phyloP scores from a whole-genome alignment of 805 yeast genomes.

The Candida railenensis region DNA sequence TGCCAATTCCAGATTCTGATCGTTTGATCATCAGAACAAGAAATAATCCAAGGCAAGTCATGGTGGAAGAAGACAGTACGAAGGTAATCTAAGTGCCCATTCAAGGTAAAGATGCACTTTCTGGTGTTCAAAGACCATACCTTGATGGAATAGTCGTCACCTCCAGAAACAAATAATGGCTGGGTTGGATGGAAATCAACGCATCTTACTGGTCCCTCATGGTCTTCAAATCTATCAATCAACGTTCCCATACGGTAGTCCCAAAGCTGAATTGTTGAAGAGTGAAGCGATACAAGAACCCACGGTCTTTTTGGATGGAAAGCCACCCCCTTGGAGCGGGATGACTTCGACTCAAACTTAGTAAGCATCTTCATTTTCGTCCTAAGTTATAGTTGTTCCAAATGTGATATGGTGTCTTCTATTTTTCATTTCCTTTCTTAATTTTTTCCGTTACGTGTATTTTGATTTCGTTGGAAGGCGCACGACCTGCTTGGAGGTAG shows the following conservation, averaged over 20 bases:
- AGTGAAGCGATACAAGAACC: conserved; percentile 91
- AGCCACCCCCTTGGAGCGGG: conserved; percentile 96
- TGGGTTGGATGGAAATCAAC: conserved; percentile 97
- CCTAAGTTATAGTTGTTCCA: not conserved
- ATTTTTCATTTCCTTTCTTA: not conserved
- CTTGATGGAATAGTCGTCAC: conserved; percentile 92
- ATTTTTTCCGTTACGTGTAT: conserved; percentile 3
- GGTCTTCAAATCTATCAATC: conserved; percentile 95
- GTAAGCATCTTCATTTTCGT: conserved; percentile 70
- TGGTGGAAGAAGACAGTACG: conserved; percentile 93
- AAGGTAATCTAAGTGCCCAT: conserved; percentile 93
- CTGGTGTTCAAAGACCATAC: conserved; percentile 95
- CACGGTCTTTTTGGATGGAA: conserved; percentile 96
- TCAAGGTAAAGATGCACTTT: conserved; percentile 86
- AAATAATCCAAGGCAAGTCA: conserved; percentile 95
- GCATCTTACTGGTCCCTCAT: conserved; percentile 96
- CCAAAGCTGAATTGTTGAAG: conserved; percentile 99
- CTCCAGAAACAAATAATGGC: conserved; percentile 95
- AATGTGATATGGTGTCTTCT: not conserved
- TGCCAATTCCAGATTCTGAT: conserved; percentile 99
- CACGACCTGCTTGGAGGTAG: conserved; percentile 2
- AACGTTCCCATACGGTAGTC: conserved; percentile 99
- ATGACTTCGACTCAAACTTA: conserved; percentile 93
- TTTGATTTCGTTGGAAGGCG: conserved; percentile 3
- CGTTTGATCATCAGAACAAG: conserved; percentile 97